phyloP scores from a whole-genome alignment of 1,284 basidiomycete species.

The Puccinia hordei region DNA sequence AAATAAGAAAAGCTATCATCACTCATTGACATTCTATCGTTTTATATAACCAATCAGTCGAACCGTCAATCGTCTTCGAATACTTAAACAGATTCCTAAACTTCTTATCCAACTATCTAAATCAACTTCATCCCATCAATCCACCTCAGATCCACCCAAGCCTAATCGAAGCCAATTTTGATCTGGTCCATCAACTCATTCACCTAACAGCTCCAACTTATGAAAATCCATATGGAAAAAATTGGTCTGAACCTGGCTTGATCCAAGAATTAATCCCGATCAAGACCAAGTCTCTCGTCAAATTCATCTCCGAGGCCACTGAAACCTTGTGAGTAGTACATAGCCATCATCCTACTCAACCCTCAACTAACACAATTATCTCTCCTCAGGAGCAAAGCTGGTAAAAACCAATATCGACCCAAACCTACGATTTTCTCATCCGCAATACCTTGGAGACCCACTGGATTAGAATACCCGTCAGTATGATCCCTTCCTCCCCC shows the following conservation, averaged over 20 bases:
- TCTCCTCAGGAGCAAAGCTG: slow-evolving; percentile 9
- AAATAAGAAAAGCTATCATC: no score
- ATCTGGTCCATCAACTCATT: slow-evolving; percentile 23
- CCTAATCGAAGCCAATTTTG: slow-evolving; percentile 11
- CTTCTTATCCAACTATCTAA: slow-evolving; percentile 1
- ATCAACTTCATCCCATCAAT: neutral
- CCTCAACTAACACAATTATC: no score
- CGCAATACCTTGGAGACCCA: slow-evolving; percentile 16
- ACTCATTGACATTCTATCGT: neutral
- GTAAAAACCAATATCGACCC: slow-evolving; percentile 9
- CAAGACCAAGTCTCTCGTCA: neutral
- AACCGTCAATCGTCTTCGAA: slow-evolving; percentile 19
- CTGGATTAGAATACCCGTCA: slow-evolving; percentile 13
- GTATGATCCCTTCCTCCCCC: neutral
- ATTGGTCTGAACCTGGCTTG: neutral
- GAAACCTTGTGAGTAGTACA: slow-evolving; percentile 1
- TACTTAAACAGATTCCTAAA: slow-evolving; percentile 11
- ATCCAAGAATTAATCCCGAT: slow-evolving; percentile 15
- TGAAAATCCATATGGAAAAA: slow-evolving; percentile 22
- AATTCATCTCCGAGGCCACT: slow-evolving; percentile 19
- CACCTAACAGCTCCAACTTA: slow-evolving; percentile 1
- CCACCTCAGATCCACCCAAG: neutral
- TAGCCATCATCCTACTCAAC: no score
- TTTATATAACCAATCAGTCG: neutral
- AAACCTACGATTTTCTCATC: slow-evolving; percentile 16